phyloP scores from a whole-genome alignment of 129 eudicot genomes.

The Logfia minima region DNA sequence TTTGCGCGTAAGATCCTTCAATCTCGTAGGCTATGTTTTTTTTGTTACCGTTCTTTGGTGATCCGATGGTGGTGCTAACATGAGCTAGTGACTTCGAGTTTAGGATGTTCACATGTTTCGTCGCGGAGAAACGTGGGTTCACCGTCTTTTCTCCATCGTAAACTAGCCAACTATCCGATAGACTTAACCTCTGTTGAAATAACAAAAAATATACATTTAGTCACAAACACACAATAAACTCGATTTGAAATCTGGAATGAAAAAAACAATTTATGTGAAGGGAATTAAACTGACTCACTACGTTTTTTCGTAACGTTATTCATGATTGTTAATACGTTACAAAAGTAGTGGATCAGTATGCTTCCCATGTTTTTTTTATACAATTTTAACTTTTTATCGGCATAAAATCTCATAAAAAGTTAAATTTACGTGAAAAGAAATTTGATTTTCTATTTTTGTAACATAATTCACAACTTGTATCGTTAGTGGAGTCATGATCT shows the following conservation, averaged over 20 bases:
- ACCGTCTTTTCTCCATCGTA: slow-evolving; percentile 53
- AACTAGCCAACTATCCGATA: slow-evolving; percentile 59
- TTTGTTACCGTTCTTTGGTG: slow-evolving; percentile 16
- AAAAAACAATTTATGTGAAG: no score
- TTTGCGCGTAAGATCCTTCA: slow-evolving; percentile 57
- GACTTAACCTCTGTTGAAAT: slow-evolving; percentile 51
- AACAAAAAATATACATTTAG: background rate
- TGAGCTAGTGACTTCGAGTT: slow-evolving; percentile 48
- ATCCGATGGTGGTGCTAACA: slow-evolving; percentile 32
- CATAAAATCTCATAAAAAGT: no score
- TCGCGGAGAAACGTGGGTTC: slow-evolving; percentile 48
- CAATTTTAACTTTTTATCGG: no score
- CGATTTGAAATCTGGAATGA: background rate
- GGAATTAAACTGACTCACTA: background rate
- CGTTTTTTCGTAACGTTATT: background rate
- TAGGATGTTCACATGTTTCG: slow-evolving; percentile 44
- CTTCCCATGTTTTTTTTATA: no score
- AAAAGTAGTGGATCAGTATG: background rate
- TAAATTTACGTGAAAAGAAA: background rate
- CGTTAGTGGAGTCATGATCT: no score
- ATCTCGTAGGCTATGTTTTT: slow-evolving; percentile 43
- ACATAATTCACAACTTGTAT: background rate
- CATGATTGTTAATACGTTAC: background rate
- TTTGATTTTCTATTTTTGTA: background rate
- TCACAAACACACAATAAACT: background rate